Evolutionary conservation across 1,284 basidiomycete species (phyloP).

Genomic region (Sporisorium graminicola): DNA sequence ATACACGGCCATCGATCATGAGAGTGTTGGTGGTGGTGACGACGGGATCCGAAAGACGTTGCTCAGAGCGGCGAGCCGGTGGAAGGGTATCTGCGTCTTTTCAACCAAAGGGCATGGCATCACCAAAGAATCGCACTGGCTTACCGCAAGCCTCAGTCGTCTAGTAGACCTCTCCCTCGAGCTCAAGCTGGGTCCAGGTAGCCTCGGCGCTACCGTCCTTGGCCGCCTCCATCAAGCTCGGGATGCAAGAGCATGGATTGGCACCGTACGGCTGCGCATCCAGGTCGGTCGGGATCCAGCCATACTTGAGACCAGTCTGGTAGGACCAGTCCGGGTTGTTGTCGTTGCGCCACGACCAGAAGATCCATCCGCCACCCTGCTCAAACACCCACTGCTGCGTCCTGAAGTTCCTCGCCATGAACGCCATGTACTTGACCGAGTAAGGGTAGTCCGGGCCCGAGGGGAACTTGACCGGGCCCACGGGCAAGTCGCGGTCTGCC

Average conservation of each 20-base stretch:
- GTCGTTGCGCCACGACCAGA: slow-evolving; percentile 80
- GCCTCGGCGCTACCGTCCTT: slow-evolving; percentile 12
- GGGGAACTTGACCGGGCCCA: slow-evolving; percentile 58
- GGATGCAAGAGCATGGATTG: slow-evolving; percentile 39
- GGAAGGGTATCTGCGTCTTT: background rate
- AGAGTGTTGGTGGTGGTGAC: background rate
- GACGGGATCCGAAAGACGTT: background rate
- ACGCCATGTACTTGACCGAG: slow-evolving; percentile 79
- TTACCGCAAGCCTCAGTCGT: background rate
- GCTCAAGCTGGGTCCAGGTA: slow-evolving; percentile 20
- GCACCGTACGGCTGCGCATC: slow-evolving; percentile 42
- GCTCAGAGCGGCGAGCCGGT: slow-evolving; percentile 3
- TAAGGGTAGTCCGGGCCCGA: slow-evolving; percentile 54
- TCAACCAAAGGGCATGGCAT: no score
- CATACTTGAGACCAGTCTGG: slow-evolving; percentile 64
- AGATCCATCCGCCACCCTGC: slow-evolving; percentile 78
- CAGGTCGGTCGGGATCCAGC: slow-evolving; percentile 60
- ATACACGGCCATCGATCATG: slow-evolving; percentile 38
- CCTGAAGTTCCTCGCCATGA: slow-evolving; percentile 85
- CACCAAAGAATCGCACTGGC: background rate
- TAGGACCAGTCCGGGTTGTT: slow-evolving; percentile 68
- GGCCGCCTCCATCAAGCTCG: slow-evolving; percentile 22
- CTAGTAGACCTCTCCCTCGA: slow-evolving; percentile 8
- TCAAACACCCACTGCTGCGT: slow-evolving; percentile 75
- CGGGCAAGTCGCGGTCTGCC: slow-evolving; percentile 50